phyloP scores from a whole-genome alignment of 2,329 filamentous ascomycete species.

The Metarhizium brunneum region DNA sequence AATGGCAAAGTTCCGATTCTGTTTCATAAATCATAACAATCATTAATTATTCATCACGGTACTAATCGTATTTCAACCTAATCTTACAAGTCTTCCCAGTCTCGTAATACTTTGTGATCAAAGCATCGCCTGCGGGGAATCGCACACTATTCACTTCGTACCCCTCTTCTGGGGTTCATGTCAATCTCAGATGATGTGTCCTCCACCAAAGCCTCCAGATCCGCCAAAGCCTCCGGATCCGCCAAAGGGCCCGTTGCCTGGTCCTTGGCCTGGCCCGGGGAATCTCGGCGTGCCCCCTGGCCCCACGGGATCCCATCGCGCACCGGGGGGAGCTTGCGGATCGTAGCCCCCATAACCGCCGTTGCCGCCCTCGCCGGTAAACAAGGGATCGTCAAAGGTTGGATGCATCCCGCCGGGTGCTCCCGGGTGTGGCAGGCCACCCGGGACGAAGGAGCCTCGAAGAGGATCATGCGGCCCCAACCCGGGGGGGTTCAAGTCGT shows the following conservation, averaged over 20 bases:
- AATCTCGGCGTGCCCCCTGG: constrained; percentile 49
- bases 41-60: not conserved
- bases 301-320: constrained; percentile 82
- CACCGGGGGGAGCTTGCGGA: constrained; percentile 72
- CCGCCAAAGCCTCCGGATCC: constrained; percentile 22
- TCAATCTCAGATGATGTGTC: constrained; percentile 20
- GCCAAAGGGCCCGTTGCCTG: constrained; percentile 29
- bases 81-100: not conserved
- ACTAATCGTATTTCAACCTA: not conserved
- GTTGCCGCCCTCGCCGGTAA: constrained; percentile 44
- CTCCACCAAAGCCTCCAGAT: constrained; percentile 22
- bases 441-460: constrained; percentile 53
- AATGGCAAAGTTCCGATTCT: not conserved
- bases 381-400: constrained; percentile 85
- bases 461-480: constrained; percentile 81
- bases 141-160: not conserved
- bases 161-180: not conserved
- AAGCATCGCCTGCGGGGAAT: not conserved
- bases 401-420: constrained; percentile 85
- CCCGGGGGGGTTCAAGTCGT: constrained; percentile 81
- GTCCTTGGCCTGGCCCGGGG: constrained; percentile 32
- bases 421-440: constrained; percentile 47
- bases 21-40: not conserved
- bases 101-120: not conserved
- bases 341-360: constrained; percentile 36